Evolutionary conservation across 768 basidiomycete species (phyloP).

Genomic region (Chalciporus piperatus): DNA sequence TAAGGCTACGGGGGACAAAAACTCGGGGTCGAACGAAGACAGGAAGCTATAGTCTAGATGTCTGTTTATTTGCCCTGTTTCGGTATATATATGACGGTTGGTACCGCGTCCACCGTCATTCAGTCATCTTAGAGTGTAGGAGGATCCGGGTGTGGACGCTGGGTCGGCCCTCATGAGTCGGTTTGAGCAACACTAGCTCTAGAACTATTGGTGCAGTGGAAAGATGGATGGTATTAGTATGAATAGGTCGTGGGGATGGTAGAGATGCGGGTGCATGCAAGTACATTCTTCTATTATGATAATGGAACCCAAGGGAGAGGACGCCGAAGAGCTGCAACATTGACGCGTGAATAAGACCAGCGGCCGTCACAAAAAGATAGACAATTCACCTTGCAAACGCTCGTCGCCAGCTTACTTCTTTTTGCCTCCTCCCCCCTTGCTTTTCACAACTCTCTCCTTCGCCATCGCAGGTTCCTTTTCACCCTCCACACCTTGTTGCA

Average conservation of each 20-base stretch:
- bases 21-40: constrained; percentile 11
- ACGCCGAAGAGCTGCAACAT: background rate
- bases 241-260: background rate
- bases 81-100: background rate
- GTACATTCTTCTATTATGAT: background rate
- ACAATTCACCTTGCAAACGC: constrained; percentile 3
- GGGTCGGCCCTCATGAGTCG: too few species aligned
- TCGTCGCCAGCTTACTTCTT: constrained; percentile 15
- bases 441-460: constrained; percentile 21
- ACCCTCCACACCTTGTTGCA: constrained; percentile 26
- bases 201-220: too few species aligned
- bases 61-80: background rate
- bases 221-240: background rate
- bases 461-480: constrained; percentile 27
- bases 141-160: too few species aligned
- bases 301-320: background rate
- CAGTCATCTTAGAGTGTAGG: background rate
- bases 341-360: constrained; percentile 1
- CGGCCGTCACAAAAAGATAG: background rate
- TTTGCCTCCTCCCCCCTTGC: constrained; percentile 3
- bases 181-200: background rate
- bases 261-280: background rate
- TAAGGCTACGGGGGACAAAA: constrained; percentile 12
- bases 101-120: background rate
- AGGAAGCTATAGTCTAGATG: constrained; percentile 14